These are phyloP conservation scores for Beta corolliflora DNA, from an alignment of 179 eudicot genomes.

Conservation along the genomic window DNA sequence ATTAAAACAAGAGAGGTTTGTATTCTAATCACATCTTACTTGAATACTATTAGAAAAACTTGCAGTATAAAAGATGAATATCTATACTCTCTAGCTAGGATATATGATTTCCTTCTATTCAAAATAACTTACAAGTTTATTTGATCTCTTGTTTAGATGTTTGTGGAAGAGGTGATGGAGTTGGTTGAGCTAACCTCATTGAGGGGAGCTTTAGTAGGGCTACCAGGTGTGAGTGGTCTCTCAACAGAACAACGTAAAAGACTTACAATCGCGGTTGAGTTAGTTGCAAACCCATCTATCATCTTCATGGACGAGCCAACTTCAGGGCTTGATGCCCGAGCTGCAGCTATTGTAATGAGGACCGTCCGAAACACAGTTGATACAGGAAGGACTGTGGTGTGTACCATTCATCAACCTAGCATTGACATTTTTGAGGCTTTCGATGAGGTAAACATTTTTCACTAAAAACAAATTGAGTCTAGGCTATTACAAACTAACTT, in stretches of 20 bases:
- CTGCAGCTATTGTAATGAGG: slow-evolving; percentile 91
- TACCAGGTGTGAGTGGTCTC: slow-evolving; percentile 76
- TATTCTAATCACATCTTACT: not conserved
- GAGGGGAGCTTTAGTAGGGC: slow-evolving; percentile 65
- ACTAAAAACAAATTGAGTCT: too few species aligned
- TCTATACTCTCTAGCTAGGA: not conserved
- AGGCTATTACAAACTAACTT: not conserved
- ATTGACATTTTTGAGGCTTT: slow-evolving; percentile 86
- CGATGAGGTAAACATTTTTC: slow-evolving; percentile 52
- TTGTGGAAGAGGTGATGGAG: slow-evolving; percentile 86
- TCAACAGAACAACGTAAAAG: slow-evolving; percentile 83
- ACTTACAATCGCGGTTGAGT: slow-evolving; percentile 80
- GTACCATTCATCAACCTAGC: slow-evolving; percentile 89
- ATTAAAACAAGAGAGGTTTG: slow-evolving; percentile 61
- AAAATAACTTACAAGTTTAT: not conserved
- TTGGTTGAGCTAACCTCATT: slow-evolving; percentile 63
- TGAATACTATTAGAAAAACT: not conserved
- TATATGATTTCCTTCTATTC: not conserved
- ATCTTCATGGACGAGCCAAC: slow-evolving; percentile 93
- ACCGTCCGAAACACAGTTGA: slow-evolving; percentile 79
- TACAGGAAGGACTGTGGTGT: slow-evolving; percentile 83
- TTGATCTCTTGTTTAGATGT: slow-evolving; percentile 38
- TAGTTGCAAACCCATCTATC: slow-evolving; percentile 86
- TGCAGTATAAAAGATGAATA: not conserved
- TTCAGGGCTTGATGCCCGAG: slow-evolving; percentile 84